A percentile compares a stretch with the other conserved stretches of the same genome.
Conservation (phyloP, 176 grass and related monocot species). For the Musa acuminata region DNA sequence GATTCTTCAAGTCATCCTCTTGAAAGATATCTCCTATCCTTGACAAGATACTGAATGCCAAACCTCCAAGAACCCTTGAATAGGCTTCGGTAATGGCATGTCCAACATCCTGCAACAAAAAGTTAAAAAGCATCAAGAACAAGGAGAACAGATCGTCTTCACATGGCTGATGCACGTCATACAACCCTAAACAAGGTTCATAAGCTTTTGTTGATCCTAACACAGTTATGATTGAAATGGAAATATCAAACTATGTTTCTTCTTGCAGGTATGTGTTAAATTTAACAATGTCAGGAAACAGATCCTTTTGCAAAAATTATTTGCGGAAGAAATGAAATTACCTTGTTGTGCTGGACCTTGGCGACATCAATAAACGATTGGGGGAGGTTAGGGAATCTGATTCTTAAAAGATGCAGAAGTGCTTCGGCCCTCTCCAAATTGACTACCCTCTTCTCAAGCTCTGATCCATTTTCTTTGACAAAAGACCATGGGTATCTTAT, state of each 20-base stretch:
- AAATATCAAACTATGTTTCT: neutral
- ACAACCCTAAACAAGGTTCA: neutral
- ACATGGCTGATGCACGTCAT: neutral
- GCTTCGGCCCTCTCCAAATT: conserved; percentile 60
- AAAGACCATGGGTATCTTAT: conserved; percentile 64
- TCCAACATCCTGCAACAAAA: conserved; percentile 55
- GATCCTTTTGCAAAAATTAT: no score
- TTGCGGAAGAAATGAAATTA: conserved; percentile 18
- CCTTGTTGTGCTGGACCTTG: conserved; percentile 90
- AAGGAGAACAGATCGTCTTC: neutral
- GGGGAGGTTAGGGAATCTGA: conserved; percentile 67
- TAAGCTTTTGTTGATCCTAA: neutral
- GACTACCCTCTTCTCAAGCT: conserved; percentile 44
- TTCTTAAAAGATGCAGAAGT: conserved; percentile 65
- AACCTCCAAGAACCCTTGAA: conserved; percentile 63
- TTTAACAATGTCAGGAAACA: neutral
- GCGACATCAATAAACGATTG: conserved; percentile 71
- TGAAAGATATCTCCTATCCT: conserved; percentile 75
- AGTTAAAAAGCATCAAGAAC: neutral
- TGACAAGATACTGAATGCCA: conserved; percentile 72
- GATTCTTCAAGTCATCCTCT: conserved; percentile 92
- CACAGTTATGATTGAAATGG: neutral
- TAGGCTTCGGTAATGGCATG: conserved; percentile 85
- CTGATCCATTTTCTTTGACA: conserved; percentile 53
- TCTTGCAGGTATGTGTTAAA: neutral